These are phyloP conservation scores for Colletotrichum musae DNA, from an alignment of 2,329 filamentous ascomycete genomes.

Conservation along the genomic window DNA sequence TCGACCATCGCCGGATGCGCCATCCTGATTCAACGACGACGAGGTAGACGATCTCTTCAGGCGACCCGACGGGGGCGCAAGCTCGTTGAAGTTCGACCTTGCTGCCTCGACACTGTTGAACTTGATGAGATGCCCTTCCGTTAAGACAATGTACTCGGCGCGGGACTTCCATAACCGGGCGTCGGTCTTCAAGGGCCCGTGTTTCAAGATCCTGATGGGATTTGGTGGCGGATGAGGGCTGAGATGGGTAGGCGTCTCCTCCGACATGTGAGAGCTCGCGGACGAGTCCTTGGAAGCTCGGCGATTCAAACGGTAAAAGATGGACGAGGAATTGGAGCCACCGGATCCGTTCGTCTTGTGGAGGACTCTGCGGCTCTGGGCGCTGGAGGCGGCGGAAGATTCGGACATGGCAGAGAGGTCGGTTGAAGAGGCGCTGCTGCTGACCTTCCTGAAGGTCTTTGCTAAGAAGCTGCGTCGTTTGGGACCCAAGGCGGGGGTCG, in stretches of 20 bases:
- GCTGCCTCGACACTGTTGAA: conserved; percentile 65
- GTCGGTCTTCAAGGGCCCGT: conserved; percentile 65
- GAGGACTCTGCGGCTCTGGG: conserved; percentile 43
- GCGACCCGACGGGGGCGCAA: conserved; percentile 47
- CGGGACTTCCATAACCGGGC: conserved; percentile 64
- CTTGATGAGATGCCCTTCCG: conserved; percentile 65
- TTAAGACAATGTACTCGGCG: conserved; percentile 67
- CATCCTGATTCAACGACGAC: conserved; percentile 47
- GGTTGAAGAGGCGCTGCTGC: conserved; percentile 39
- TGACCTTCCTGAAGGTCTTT: conserved; percentile 43
- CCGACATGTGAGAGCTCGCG: conserved; percentile 45
- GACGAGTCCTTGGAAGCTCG: conserved; percentile 56
- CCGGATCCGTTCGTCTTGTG: conserved; percentile 51
- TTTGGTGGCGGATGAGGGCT: conserved; percentile 44
- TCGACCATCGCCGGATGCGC: conserved; percentile 54
- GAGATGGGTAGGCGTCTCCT: conserved; percentile 35
- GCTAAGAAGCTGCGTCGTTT: conserved; percentile 41
- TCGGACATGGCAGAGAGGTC: conserved; percentile 33
- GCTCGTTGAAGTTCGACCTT: conserved; percentile 61
- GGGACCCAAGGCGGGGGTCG: conserved; percentile 27
- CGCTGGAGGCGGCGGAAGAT: conserved; percentile 20
- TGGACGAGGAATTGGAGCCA: conserved; percentile 47
- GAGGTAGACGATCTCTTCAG: conserved; percentile 46
- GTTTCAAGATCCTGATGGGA: conserved; percentile 59
- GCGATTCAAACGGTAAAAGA: conserved; percentile 59